Base-by-base conservation (phyloP, 305 asterid genomes). In the Fraxinus paxiana region DNA sequence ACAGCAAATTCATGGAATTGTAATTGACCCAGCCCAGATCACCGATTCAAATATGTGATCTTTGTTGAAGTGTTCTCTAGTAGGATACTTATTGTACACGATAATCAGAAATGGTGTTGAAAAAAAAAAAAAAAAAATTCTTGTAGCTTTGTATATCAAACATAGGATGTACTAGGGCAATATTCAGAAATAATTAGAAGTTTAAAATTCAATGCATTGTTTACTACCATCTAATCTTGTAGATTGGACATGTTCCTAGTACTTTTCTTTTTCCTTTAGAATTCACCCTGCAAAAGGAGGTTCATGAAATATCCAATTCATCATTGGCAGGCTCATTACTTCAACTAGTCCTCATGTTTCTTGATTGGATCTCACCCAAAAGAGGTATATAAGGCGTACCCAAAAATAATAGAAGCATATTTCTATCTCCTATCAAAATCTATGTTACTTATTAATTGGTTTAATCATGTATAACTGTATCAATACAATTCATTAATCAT, bases 11-110 rank as follows among this genome's bases (percentile, higher is more conserved):
- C 87, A 51, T 72, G 97, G 95, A 22, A 86, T 88, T 5, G 93
- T 92, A 35, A 91, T 93, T 38, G 91, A 92, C 79, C 90, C 97
- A 78, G 89, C 91, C 6, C 92, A 90, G 82, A 83, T 93, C 34
- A 56, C 56, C 12, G 84, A 80, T 71, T 86, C 89, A n/a, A 86
- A 82, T 85, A 80, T 77, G 71, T 81, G 70, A 41, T 78, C 78
- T 48, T 48, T 48, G 59, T 48, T 48, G 59, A 48, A 15, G 20
- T 48, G 59, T 48, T 48, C 59, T 48, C 59, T 13, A 13, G 59
- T 48, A 43, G 59, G 59, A 48, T 48, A 48, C 7, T 15, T 48
- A 48, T 6, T 15, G 59, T 13, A 48, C 59, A 15, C 59, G 18
- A 51, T 51, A 51, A 51, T 13, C 48, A 5, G 63, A 77, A 28